phyloP scores from a whole-genome alignment of 345 rosid genomes.

The Brassica rapa region DNA sequence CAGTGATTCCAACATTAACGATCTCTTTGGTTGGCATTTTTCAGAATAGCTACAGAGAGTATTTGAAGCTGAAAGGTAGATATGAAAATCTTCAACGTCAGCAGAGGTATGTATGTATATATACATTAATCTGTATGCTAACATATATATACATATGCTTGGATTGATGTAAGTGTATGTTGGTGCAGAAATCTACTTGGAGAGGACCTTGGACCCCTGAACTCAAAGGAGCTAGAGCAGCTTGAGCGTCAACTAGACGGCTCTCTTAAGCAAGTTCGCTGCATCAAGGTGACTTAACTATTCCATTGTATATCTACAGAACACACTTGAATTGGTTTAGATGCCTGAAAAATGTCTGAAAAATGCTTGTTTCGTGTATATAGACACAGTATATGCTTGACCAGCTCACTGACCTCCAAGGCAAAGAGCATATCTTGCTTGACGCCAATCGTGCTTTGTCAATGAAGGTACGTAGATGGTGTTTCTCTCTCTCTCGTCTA shows the following conservation, averaged over 20 bases:
- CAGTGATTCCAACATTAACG: neutral
- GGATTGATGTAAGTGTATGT: conserved; percentile 9
- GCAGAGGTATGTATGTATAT: conserved; percentile 30
- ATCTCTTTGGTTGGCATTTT: neutral
- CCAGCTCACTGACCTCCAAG: conserved; percentile 89
- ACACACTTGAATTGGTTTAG: neutral
- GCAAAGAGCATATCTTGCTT: conserved; percentile 77
- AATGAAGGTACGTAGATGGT: conserved; percentile 70
- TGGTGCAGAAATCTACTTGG: conserved; percentile 83
- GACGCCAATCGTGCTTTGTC: conserved; percentile 86
- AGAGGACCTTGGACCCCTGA: conserved; percentile 87
- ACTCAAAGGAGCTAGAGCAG: conserved; percentile 90
- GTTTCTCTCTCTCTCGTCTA: neutral
- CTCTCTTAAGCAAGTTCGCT: conserved; percentile 85
- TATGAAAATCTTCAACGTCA: conserved; percentile 42
- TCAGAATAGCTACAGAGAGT: conserved; percentile 47
- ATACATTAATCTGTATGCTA: neutral
- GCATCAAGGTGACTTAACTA: conserved; percentile 63
- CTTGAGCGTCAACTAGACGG: conserved; percentile 89
- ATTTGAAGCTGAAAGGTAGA: conserved; percentile 44
- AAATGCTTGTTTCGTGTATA: conserved; percentile 30
- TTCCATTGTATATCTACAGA: neutral
- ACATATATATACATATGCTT: neutral
- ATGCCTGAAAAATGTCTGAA: neutral
- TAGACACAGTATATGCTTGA: conserved; percentile 96